phyloP scores from a whole-genome alignment of 192 early-diverging fungal genomes.

The Umbelopsis sp. region DNA sequence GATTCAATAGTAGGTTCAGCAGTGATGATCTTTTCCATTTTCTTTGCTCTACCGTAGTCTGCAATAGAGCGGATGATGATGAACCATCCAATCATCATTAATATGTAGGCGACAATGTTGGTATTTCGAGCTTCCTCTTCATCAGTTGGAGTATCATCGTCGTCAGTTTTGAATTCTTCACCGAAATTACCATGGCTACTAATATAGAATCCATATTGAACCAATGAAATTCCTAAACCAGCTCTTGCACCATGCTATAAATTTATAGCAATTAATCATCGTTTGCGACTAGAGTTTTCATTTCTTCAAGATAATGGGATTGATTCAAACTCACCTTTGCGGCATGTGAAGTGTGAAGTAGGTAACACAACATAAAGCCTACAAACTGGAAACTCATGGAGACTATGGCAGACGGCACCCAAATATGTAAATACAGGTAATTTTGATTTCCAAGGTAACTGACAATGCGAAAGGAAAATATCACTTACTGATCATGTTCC shows the following conservation, averaged over 20 bases:
- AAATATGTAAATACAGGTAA: conserved; percentile 12
- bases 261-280: conserved; percentile 15
- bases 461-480: neutral
- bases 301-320: neutral
- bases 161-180: conserved; percentile 23
- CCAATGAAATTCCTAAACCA: conserved; percentile 81
- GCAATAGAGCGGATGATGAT: conserved; percentile 72
- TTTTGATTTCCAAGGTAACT: neutral
- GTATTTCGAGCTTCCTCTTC: conserved; percentile 25
- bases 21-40: conserved; percentile 68
- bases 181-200: conserved; percentile 50
- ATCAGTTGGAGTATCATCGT: conserved; percentile 3
- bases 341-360: conserved; percentile 89
- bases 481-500: conserved; percentile 76
- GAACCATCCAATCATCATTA: conserved; percentile 74
- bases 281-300: neutral
- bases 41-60: conserved; percentile 72
- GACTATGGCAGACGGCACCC: conserved; percentile 40
- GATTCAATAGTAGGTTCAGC: conserved; percentile 28
- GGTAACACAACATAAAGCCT: conserved; percentile 89
- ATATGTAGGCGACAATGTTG: conserved; percentile 64
- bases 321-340: conserved; percentile 55
- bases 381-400: conserved; percentile 81
- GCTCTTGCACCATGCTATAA: conserved; percentile 69
- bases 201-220: conserved; percentile 77